A percentile compares a stretch with the other conserved stretches of the same genome.
Evolutionary conservation across 2,329 filamentous ascomycete genomes (phyloP).

Genomic region (Verticillium nubilum): DNA sequence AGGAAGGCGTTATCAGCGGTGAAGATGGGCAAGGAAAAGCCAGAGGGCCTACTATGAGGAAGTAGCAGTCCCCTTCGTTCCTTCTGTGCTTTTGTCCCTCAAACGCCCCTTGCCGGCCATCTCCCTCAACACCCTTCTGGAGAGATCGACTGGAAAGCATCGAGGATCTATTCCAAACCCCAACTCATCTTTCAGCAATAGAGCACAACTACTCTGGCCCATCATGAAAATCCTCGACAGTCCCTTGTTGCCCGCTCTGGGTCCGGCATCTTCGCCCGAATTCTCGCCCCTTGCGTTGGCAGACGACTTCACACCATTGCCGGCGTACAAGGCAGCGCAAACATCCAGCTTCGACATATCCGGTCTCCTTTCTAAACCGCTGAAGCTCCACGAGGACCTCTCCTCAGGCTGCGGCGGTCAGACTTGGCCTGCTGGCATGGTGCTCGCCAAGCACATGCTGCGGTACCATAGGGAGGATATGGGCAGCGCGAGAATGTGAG

Average conservation of each 20-base stretch:
- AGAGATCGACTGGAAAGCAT: neutral
- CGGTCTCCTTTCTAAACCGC: conserved; percentile 62
- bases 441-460: conserved; percentile 81
- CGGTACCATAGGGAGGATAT: conserved; percentile 63
- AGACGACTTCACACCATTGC: conserved; percentile 54
- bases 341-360: conserved; percentile 59
- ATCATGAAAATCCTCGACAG: conserved; percentile 10
- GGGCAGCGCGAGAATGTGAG: conserved; percentile 66
- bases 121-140: neutral
- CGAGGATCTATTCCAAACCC: neutral
- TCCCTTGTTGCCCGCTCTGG: conserved; percentile 6
- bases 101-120: neutral
- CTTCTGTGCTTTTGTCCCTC: neutral
- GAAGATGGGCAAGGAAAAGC: neutral
- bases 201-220: neutral
- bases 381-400: conserved; percentile 80
- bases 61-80: neutral
- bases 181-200: neutral
- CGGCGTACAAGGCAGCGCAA: conserved; percentile 49
- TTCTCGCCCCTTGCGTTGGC: conserved; percentile 46
- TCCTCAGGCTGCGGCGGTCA: conserved; percentile 86
- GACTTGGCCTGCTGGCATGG: conserved; percentile 90
- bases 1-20: neutral
- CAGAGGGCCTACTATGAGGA: neutral
- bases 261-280: conserved; percentile 37